Evolutionary conservation across 1,284 basidiomycete species (phyloP), one percentile per base, ranked within the genome.

Genomic region (Ceratobasidium sp.): DNA sequence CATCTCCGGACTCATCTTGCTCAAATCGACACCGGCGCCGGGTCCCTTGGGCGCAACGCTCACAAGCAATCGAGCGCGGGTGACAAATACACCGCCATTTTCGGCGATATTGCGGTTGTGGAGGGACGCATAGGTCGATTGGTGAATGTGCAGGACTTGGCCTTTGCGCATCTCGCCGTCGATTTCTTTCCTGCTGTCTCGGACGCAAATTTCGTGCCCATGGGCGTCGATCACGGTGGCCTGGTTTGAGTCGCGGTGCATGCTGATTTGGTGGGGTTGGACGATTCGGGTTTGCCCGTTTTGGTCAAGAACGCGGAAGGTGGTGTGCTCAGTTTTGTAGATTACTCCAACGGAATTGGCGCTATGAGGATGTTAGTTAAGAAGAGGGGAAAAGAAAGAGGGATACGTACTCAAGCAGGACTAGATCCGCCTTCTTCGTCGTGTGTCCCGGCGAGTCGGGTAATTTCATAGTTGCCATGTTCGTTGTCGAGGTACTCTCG

Each of bases 261-360:
- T 95, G 15, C 94, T 94, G 81, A 99, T 98, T 84, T 99, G 97
- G 80, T 96, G 95, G 9, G 97, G 96, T 82, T 94, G 93, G n/a
- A 99, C 94, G 6, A 94, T 88, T 26, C 96, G 93, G 33, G 95
- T 90, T 85, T 94, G 92, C 1, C 96, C 95, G 81, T 96, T 94
- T 85, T 99, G 97, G 84, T 99, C 97, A 65, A 99, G 89, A 0
- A 99, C 94, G 78, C 95, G 94, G 90, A 99, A 96, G 9, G 94
- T 92, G 83, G 96, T 95, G 23, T 96, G 92, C 84, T 99, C 98
- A 3, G 97, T 97, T 86, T 98, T 98, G 90, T 94, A 98, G 81
- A 99, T 97, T 79, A 99, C 96, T 83, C 96, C 97, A 38, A 96
- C 95, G 1, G 96, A 98, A 84, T 96, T 94, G 48, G 92, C 89